A percentile compares a stretch with the other conserved stretches of the same genome.
These are phyloP conservation scores for Lichtheimia ornata DNA, from an alignment of 371 early-diverging fungal species.

Conservation along the genomic window DNA sequence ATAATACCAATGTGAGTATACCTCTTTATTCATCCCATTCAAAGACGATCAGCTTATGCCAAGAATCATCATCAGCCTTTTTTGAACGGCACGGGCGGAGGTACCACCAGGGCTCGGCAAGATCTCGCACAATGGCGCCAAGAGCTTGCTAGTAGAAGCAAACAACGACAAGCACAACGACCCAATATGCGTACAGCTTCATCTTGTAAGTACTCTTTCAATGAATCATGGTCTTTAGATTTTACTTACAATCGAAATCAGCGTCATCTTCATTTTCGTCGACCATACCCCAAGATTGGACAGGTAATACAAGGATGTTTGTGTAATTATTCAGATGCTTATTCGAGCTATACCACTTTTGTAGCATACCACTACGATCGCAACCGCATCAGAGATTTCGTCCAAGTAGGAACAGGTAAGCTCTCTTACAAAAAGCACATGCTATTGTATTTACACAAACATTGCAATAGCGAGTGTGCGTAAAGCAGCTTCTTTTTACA, in stretches of 20 bases:
- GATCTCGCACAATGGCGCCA: conserved; percentile 26
- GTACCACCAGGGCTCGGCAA: conserved; percentile 6
- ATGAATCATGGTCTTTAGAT: neutral
- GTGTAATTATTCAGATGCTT: too few species aligned
- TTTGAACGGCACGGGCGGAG: conserved; percentile 5
- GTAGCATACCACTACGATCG: too few species aligned
- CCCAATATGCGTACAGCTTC: neutral
- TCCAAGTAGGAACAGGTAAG: too few species aligned
- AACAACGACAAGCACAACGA: neutral
- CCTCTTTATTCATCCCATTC: neutral
- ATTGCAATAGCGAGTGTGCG: too few species aligned
- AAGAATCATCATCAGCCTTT: conserved; percentile 4
- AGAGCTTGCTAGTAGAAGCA: conserved; percentile 13
- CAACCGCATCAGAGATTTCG: too few species aligned
- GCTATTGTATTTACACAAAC: too few species aligned
- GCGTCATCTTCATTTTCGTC: neutral
- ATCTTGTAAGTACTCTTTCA: neutral
- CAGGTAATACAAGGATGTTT: conserved; percentile 3
- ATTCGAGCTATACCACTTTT: too few species aligned
- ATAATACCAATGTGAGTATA: conserved; percentile 2
- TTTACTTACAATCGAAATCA: neutral
- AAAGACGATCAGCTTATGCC: neutral
- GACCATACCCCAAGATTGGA: conserved; percentile 7
- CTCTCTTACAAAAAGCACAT: too few species aligned
- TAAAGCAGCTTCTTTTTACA: too few species aligned